These are phyloP conservation scores for Kwoniella sp. DNA, from an alignment of 768 basidiomycete genomes.

Conservation along the genomic window DNA sequence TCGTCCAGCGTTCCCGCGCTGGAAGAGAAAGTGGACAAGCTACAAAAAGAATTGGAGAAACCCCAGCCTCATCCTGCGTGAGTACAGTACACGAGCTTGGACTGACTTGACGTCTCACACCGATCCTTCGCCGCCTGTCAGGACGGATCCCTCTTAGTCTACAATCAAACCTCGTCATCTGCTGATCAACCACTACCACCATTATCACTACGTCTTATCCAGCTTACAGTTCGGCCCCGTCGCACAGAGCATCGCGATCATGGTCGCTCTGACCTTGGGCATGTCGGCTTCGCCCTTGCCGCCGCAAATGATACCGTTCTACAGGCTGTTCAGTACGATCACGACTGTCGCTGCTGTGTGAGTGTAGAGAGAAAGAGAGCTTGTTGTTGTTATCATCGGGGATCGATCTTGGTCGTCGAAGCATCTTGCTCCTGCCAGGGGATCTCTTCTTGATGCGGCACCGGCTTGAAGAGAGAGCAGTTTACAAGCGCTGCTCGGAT, in stretches of 20 bases:
- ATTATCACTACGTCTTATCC: no score
- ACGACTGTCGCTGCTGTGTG: constrained; percentile 42
- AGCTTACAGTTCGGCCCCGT: constrained; percentile 48
- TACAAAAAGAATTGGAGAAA: constrained; percentile 37
- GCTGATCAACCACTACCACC: no score
- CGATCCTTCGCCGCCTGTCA: not conserved
- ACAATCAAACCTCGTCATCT: no score
- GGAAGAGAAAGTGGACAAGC: constrained; percentile 28
- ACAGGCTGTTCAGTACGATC: constrained; percentile 38
- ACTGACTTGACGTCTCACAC: not conserved
- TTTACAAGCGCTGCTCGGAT: no score
- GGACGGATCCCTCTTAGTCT: no score
- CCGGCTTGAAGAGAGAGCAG: no score
- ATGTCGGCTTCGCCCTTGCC: constrained; percentile 41
- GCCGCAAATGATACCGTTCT: constrained; percentile 38
- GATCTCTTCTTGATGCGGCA: not conserved
- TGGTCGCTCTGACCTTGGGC: constrained; percentile 41
- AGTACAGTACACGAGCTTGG: no score
- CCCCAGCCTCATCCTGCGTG: constrained; percentile 45
- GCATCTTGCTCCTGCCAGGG: no score
- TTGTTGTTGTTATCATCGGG: no score
- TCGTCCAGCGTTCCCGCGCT: constrained; percentile 18
- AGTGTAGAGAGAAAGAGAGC: no score
- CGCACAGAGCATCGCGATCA: constrained; percentile 42
- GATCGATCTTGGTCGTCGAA: no score